Conservation (phyloP, 768 basidiomycete genomes). For the Coprinopsis marcescibilis region DNA sequence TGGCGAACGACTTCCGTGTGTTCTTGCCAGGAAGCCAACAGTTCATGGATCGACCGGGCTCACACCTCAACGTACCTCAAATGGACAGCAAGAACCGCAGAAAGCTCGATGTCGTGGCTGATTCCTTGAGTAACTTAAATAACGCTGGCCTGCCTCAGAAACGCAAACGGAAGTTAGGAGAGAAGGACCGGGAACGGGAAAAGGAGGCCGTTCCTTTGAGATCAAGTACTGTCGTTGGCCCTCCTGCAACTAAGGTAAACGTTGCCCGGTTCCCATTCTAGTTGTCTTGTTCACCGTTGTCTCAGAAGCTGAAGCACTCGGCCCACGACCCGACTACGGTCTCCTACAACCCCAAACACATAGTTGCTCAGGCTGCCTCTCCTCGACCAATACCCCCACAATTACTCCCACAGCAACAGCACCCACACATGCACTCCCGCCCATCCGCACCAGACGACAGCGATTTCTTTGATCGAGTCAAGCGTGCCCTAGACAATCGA, state of each 20-base stretch:
- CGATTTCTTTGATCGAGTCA: constrained; percentile 91
- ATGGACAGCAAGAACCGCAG: constrained; percentile 38
- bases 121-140: constrained; percentile 20
- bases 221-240: constrained; percentile 21
- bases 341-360: constrained; percentile 30
- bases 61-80: constrained; percentile 11
- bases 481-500: constrained; percentile 60
- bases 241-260: constrained; percentile 33
- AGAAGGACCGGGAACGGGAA: constrained; percentile 41
- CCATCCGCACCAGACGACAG: constrained; percentile 39
- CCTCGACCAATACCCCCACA: constrained; percentile 21
- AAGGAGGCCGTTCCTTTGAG: constrained; percentile 22
- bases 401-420: constrained; percentile 24
- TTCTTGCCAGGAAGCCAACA: constrained; percentile 64
- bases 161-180: constrained; percentile 59
- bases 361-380: constrained; percentile 14
- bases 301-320: constrained; percentile 34
- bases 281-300: constrained; percentile 10
- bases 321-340: constrained; percentile 33
- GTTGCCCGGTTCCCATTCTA: constrained; percentile 14
- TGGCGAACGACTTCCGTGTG: constrained; percentile 66
- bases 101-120: constrained; percentile 38
- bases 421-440: constrained; percentile 18
- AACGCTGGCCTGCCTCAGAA: constrained; percentile 42
- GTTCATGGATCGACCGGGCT: constrained; percentile 40